Evolutionary conservation across 2,329 filamentous ascomycete genomes (phyloP).

Genomic region (Penicillium sp.): DNA sequence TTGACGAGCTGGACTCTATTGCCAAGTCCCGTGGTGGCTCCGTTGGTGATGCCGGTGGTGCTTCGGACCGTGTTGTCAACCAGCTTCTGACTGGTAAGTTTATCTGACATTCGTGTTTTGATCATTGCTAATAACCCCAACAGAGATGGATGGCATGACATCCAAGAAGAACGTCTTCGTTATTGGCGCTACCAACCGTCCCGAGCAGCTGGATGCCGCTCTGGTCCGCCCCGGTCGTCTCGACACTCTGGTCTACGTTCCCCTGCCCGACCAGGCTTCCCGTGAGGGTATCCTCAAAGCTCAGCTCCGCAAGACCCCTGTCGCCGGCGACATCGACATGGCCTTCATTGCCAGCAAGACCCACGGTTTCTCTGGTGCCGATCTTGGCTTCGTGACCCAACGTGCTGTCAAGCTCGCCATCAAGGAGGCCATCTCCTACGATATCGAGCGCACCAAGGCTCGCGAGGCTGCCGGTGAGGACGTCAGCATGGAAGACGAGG

Average conservation of each 20-base stretch:
- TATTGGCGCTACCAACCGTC: conserved; percentile 96
- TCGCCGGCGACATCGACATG: conserved; percentile 80
- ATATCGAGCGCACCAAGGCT: conserved; percentile 86
- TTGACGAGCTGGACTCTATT: conserved; percentile 97
- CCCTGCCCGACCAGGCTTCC: conserved; percentile 85
- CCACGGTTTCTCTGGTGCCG: conserved; percentile 98
- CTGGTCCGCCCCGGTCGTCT: conserved; percentile 98
- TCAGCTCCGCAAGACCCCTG: conserved; percentile 96
- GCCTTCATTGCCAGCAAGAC: conserved; percentile 93
- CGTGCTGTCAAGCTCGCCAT: conserved; percentile 98
- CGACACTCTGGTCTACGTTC: conserved; percentile 97
- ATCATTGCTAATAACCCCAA: conserved; percentile 39
- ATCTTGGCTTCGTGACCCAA: conserved; percentile 98
- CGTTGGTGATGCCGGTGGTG: conserved; percentile 91
- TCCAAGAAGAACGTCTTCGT: conserved; percentile 99
- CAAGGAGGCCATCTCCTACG: conserved; percentile 85
- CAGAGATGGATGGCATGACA: conserved; percentile 99
- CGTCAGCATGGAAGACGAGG: conserved; percentile 71
- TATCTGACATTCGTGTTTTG: background rate
- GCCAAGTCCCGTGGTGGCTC: conserved; percentile 99
- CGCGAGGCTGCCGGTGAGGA: conserved; percentile 75
- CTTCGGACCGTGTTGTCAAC: conserved; percentile 98
- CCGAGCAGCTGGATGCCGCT: conserved; percentile 96
- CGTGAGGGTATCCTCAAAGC: conserved; percentile 88
- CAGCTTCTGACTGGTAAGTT: conserved; percentile 89